These are phyloP conservation scores for Monosporascus sp. DNA, from an alignment of 2,329 filamentous ascomycete species.

Conservation along the genomic window DNA sequence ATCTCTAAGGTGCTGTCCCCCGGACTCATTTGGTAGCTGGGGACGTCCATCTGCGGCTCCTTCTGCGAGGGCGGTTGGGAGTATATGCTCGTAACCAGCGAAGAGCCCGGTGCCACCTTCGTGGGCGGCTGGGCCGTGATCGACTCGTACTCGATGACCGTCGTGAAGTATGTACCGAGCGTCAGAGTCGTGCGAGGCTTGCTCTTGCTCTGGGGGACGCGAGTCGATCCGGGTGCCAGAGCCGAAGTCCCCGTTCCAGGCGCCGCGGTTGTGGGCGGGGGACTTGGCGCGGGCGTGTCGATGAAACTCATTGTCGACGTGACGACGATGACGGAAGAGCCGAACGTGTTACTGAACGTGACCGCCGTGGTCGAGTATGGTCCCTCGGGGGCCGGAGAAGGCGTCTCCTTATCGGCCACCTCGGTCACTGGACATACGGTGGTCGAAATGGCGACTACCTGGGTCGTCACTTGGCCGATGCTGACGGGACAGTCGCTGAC, in stretches of 20 bases:
- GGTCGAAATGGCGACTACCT: conserved; percentile 23
- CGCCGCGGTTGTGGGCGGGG: conserved; percentile 6
- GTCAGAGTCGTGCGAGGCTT: conserved; percentile 20
- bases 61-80: conserved; percentile 4
- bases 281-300: conserved; percentile 16
- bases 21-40: conserved; percentile 23
- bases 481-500: conserved; percentile 21
- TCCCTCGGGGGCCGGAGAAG: conserved; percentile 4
- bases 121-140: conserved; percentile 12
- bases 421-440: conserved; percentile 23
- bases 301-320: conserved; percentile 21
- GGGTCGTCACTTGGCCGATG: conserved; percentile 20
- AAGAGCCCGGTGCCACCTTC: conserved; percentile 12
- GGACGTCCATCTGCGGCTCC: conserved; percentile 13
- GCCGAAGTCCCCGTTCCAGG: conserved; percentile 11
- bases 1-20: conserved; percentile 14
- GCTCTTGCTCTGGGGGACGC: conserved; percentile 4
- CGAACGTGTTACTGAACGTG: conserved; percentile 20
- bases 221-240: conserved; percentile 3
- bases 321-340: conserved; percentile 17
- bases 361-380: conserved; percentile 14
- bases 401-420: conserved; percentile 1
- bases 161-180: conserved; percentile 22
- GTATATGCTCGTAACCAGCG: conserved; percentile 11
- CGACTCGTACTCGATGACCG: conserved; percentile 19